Conservation (phyloP, 352 stramenopile genomes). For the Elongisporangium prolatum region DNA sequence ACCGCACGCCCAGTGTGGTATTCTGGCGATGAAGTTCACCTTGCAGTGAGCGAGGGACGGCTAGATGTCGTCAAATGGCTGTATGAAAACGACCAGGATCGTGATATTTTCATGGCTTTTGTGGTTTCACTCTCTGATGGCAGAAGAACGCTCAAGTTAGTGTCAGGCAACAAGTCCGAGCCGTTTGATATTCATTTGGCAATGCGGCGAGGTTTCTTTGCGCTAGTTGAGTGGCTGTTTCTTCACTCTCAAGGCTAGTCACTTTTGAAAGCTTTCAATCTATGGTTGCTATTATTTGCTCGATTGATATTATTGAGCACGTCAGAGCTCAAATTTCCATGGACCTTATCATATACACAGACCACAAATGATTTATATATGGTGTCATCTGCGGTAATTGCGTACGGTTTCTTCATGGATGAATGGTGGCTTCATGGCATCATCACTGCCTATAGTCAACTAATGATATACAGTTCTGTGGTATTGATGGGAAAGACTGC, state of each 20-base stretch:
- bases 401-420: too few relatives aligned
- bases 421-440: too few relatives aligned
- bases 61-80: background rate
- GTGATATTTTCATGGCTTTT: background rate
- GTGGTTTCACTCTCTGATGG: background rate
- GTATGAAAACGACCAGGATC: background rate
- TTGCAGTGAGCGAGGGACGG: background rate
- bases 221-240: background rate
- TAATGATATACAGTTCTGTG: too few relatives aligned
- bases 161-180: background rate
- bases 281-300: too few relatives aligned
- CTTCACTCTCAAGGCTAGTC: background rate
- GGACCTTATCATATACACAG: too few relatives aligned
- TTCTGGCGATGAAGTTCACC: background rate
- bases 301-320: too few relatives aligned
- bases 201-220: background rate
- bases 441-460: too few relatives aligned
- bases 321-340: too few relatives aligned
- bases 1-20: background rate
- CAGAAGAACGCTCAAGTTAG: background rate
- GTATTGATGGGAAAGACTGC: too few relatives aligned
- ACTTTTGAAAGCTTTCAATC: too few relatives aligned
- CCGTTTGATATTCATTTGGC: background rate
- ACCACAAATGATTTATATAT: too few relatives aligned
- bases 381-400: too few relatives aligned